Evolutionary conservation across 176 grass and related monocot species (phyloP), one percentile per base, ranked within the genome.

Genomic region (Coix lacrymajobi): DNA sequence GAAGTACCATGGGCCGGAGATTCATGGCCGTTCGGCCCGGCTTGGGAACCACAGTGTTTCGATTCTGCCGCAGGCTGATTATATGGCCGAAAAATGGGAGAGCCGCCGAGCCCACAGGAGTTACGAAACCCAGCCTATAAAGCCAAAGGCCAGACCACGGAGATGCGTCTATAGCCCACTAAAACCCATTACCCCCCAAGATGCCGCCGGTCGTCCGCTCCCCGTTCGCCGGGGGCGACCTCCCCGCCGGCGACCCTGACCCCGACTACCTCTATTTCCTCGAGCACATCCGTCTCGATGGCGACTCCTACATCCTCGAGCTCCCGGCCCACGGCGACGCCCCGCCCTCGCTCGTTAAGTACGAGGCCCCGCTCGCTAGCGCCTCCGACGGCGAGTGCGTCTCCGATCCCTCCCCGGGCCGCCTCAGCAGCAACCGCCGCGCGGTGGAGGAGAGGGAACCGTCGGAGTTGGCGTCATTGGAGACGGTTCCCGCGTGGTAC

Each of bases 241-340:
- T 66, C 66, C 79, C 88, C 63, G 68, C 66, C 78, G 84, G 73
- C 16, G 43, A 84, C 6, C 54, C 48, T 45, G 95, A 97, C 79
- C 62, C 86, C 7, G 85, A 92, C 6, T 97, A 91, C 70, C 68
- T 86, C 58, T 84, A 90, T 57, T 98, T 91, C 88, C 81, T 98
- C 70, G 70, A 71, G 56, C 74, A 85, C 87, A 37, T 93, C 11
- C 76, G 71, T 73, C 24, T 84, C 43, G 80, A 92, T 12, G 92
- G 83, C 37, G 66, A 90, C 17, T 88, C 90, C 32, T 92, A 93
- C 56, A 31, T 58, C 61, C 64, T 86, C 62, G 88, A 94, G 69
- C 67, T 91, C 66, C 76, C 58, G 4, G 11, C 46, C 46, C 45
- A 40, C 8, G 90, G 78, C 44, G 32, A 22, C 62, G 73, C 76